Conservation (phyloP, 2,329 filamentous ascomycete genomes). For the Juglanconis sp. region DNA sequence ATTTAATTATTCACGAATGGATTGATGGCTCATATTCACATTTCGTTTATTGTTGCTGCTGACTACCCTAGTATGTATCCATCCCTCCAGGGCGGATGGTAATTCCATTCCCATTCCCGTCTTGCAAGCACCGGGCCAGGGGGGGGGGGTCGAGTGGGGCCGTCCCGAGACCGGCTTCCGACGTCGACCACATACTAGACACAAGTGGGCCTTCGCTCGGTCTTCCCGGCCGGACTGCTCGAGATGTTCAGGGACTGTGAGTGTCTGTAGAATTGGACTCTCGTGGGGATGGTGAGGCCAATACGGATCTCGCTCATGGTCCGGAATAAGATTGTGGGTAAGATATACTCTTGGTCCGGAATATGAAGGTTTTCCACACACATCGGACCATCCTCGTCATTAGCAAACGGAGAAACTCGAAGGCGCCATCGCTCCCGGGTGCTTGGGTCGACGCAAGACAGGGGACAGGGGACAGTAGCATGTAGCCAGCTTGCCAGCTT, state of each 20-base stretch:
- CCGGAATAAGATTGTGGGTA: too few species aligned
- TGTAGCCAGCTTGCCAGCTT: too few species aligned
- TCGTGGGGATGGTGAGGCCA: too few species aligned
- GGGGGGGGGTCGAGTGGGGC: background rate
- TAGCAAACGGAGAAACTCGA: background rate
- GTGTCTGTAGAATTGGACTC: too few species aligned
- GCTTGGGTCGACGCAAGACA: background rate
- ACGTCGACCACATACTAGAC: background rate
- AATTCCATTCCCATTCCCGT: too few species aligned
- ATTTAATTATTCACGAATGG: constrained; percentile 6
- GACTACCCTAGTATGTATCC: background rate
- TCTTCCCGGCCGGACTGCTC: too few species aligned
- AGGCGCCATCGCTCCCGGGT: background rate
- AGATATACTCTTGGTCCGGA: too few species aligned
- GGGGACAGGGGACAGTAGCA: background rate
- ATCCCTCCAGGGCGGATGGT: too few species aligned
- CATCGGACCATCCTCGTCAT: background rate
- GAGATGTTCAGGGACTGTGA: too few species aligned
- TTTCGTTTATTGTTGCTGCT: background rate
- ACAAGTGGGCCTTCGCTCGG: background rate
- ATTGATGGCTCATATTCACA: background rate
- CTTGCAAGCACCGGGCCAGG: background rate
- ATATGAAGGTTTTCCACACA: too few species aligned
- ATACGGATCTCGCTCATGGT: too few species aligned
- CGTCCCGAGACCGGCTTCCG: background rate